phyloP scores from a whole-genome alignment of 208 protist genomes.

The Leishmania turanica region DNA sequence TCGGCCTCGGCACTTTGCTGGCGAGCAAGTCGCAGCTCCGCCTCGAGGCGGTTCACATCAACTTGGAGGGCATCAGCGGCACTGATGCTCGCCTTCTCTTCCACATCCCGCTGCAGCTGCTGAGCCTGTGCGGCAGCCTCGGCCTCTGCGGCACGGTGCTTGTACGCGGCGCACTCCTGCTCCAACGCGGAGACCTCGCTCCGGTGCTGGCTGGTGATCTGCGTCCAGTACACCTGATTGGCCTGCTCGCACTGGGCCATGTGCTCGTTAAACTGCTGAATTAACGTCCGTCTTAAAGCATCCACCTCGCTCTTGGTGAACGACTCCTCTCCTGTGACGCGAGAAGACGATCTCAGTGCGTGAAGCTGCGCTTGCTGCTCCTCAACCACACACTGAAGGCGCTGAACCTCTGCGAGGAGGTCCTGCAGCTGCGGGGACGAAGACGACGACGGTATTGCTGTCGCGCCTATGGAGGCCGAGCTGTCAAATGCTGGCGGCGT shows the following conservation, averaged over 20 bases:
- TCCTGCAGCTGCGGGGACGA: not conserved
- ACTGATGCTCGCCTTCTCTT: not conserved
- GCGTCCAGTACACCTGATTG: slow-evolving; percentile 42
- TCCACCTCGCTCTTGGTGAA: slow-evolving; percentile 35
- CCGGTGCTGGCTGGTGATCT: slow-evolving; percentile 29
- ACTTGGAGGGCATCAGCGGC: not conserved
- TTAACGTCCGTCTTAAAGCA: slow-evolving; percentile 15
- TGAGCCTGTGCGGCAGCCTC: slow-evolving; percentile 5
- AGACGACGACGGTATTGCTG: not conserved
- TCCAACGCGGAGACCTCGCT: slow-evolving; percentile 19
- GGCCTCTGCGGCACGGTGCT: not conserved
- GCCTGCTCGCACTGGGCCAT: slow-evolving; percentile 50
- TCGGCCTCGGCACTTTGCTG: not conserved
- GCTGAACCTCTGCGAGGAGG: slow-evolving; percentile 5
- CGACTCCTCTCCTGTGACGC: not conserved
- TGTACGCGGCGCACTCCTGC: slow-evolving; percentile 19
- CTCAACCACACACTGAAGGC: slow-evolving; percentile 16
- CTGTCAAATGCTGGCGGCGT: not conserved
- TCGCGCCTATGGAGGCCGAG: not conserved
- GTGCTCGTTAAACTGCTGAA: slow-evolving; percentile 56
- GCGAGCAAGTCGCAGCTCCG: not conserved
- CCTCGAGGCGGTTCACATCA: not conserved
- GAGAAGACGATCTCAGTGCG: not conserved
- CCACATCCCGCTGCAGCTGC: slow-evolving; percentile 1
- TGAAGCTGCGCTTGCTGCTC: slow-evolving; percentile 17